Conservation (phyloP, 2,329 filamentous ascomycete species). For the Epichloe gansuensis region DNA sequence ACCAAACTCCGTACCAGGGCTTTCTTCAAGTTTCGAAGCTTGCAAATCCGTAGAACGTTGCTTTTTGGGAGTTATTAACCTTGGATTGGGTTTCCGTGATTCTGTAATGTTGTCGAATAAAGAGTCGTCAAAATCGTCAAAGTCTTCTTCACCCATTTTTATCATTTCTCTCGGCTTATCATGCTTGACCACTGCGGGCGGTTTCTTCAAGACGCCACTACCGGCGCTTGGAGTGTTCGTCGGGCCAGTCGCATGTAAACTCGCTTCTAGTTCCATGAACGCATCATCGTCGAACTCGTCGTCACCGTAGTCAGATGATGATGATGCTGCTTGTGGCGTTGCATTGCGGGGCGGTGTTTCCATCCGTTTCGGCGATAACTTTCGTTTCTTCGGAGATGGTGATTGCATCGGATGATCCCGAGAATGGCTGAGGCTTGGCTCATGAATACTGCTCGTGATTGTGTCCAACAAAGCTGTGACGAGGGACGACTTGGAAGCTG, state of each 20-base stretch:
- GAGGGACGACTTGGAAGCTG: slow-evolving; percentile 42
- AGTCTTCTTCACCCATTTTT: slow-evolving; percentile 39
- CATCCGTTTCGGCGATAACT: slow-evolving; percentile 10
- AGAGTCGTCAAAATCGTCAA: slow-evolving; percentile 54
- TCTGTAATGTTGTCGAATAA: slow-evolving; percentile 32
- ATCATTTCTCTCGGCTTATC: background rate
- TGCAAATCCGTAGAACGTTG: slow-evolving; percentile 4
- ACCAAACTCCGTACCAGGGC: slow-evolving; percentile 22
- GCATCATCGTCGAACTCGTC: slow-evolving; percentile 48
- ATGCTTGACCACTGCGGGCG: background rate
- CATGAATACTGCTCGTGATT: slow-evolving; percentile 42
- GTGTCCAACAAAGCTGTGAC: slow-evolving; percentile 54
- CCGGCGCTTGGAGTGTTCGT: slow-evolving; percentile 9
- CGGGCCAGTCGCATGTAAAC: slow-evolving; percentile 15
- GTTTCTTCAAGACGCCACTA: slow-evolving; percentile 17
- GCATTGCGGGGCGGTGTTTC: slow-evolving; percentile 12
- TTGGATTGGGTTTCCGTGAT: slow-evolving; percentile 3
- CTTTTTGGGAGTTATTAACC: slow-evolving; percentile 5
- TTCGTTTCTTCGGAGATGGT: slow-evolving; percentile 31
- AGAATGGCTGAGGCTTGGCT: slow-evolving; percentile 22
- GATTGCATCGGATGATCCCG: slow-evolving; percentile 23
- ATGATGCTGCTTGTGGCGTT: slow-evolving; percentile 9
- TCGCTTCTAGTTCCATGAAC: slow-evolving; percentile 40
- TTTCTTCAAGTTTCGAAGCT: slow-evolving; percentile 5
- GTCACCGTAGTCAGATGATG: slow-evolving; percentile 38